A percentile compares a stretch with the other conserved stretches of the same genome.
Evolutionary conservation across 2,329 filamentous ascomycete species (phyloP).

Genomic region (Aspergillus pseudoviridinutans): DNA sequence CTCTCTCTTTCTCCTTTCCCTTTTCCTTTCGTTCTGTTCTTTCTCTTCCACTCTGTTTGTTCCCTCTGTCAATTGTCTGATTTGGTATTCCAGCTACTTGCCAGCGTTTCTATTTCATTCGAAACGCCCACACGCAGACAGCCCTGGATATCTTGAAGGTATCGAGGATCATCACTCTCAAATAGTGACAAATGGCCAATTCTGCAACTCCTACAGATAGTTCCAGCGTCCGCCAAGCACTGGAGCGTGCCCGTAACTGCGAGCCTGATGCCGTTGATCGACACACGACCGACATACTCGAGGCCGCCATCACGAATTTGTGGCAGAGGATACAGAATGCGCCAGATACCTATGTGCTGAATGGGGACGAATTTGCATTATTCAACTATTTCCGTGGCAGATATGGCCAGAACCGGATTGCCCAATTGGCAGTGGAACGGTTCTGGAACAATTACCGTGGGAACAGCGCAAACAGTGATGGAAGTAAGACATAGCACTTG

Average conservation of each 20-base stretch:
- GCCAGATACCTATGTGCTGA: constrained; percentile 68
- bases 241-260: constrained; percentile 72
- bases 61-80: constrained; percentile 3
- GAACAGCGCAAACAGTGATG: constrained; percentile 19
- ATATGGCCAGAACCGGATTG: constrained; percentile 52
- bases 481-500: constrained; percentile 19
- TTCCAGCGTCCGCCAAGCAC: constrained; percentile 59
- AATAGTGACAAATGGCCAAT: constrained; percentile 30
- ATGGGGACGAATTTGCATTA: constrained; percentile 72
- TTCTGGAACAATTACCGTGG: constrained; percentile 50
- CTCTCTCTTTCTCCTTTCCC: constrained; percentile 7
- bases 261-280: constrained; percentile 63
- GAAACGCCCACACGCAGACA: background rate
- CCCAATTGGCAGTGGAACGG: constrained; percentile 51
- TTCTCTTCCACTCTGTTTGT: constrained; percentile 4
- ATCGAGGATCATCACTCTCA: constrained; percentile 2
- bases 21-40: constrained; percentile 1
- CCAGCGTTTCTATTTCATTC: constrained; percentile 3
- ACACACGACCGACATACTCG: constrained; percentile 61
- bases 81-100: constrained; percentile 2
- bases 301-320: constrained; percentile 59
- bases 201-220: constrained; percentile 26
- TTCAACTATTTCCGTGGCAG: constrained; percentile 79
- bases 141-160: background rate
- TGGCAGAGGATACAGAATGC: constrained; percentile 64